Conservation (phyloP, 169 alveolate species). For the Amoebophrya sp. region DNA sequence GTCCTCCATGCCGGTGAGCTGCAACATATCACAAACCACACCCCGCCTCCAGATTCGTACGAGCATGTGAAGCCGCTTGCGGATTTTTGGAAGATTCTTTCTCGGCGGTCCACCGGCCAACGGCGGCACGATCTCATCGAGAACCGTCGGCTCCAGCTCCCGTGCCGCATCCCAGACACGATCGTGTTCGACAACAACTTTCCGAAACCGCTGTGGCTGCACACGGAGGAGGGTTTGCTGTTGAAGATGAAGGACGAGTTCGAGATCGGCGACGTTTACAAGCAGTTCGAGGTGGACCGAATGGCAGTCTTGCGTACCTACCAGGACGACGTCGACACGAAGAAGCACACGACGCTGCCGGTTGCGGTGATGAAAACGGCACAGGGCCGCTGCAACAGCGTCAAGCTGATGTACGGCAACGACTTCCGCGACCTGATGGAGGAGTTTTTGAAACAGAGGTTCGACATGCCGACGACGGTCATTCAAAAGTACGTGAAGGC, state of each 20-base stretch:
- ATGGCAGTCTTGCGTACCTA: neutral
- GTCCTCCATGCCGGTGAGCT: too few relatives aligned
- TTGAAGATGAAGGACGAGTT: neutral
- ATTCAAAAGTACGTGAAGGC: neutral
- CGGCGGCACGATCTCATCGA: neutral
- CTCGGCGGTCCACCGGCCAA: neutral
- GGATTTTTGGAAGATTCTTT: neutral
- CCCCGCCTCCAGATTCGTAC: neutral
- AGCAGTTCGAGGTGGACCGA: neutral
- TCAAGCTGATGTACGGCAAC: neutral
- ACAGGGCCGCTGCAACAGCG: neutral
- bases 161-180: neutral
- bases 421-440: neutral
- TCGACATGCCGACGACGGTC: neutral
- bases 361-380: neutral
- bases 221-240: neutral
- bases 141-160: neutral
- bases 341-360: neutral
- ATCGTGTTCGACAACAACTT: neutral
- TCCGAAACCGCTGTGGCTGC: neutral
- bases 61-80: slow-evolving; percentile 1
- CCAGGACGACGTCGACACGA: slow-evolving; percentile 1
- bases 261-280: neutral
- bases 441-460: neutral
- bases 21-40: too few relatives aligned